Base-by-base conservation (phyloP, 2,329 filamentous ascomycete species). In the Penicillium griseofulvum region DNA sequence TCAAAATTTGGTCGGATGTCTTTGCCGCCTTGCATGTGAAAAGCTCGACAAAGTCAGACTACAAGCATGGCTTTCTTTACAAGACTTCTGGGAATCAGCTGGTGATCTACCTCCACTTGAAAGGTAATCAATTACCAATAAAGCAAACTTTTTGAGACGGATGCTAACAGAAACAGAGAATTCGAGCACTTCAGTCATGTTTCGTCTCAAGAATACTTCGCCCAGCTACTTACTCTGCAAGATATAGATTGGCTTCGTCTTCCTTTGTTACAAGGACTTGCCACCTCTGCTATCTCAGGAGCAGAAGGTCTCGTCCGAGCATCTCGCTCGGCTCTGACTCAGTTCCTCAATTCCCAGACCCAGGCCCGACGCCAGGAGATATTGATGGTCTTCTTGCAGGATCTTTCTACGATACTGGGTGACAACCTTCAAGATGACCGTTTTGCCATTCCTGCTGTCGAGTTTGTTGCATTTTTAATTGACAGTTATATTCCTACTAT, bases 21-120 rank as follows among this genome's bases (percentile, higher is more conserved):
- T 84, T 3, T 77, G 90, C 31, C 83, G 91, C 1, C 80, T 97
- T 14, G 87, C 91, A 2, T 84, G 89, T 0, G 94, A 99, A 73
- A 97, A 96, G 70, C 81, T 97, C 2, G 93, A 97, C 71, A 89
- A 90, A 59, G 88, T 97, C 17, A 85, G 94, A 24, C 77, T 83
- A 38, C 71, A 76, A 58, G 77, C 77, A 34, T 79, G 77, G 75
- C 68, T 66, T 37, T 77, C 74, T 62, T 57, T 80, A 14, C 72
- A 76, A 56, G 53, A 47, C 0, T 74, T 70, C 54, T 79, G 76
- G 76, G 63, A 68, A 43, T 73, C 59, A 48, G 58, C 65, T 9
- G 49, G 49, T n/a, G 66, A 68, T 17, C 69, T 74, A 17, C 71
- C 71, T 37, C 67, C 62, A 19, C 61, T 76, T 44, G 64, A 69